Base-by-base conservation (phyloP, 2,329 filamentous ascomycete species). In the Tothia fuscella region DNA sequence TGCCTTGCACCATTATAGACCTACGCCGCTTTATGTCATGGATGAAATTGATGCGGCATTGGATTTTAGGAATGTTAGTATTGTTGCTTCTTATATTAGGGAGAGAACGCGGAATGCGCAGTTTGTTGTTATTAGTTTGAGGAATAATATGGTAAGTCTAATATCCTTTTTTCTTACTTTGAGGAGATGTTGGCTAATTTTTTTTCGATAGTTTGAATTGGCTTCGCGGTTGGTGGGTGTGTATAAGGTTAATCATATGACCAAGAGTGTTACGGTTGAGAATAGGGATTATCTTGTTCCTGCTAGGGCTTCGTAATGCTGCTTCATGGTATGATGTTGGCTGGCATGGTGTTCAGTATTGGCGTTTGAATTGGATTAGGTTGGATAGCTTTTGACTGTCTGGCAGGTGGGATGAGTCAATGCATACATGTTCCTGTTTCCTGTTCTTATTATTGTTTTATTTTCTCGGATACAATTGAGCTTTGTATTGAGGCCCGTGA, bases 121-220 rank as follows among this genome's bases (percentile, higher is more conserved):
- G 59, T 98, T 98, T 61, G 91, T 98, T 53, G 91, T 98, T 56
- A 98, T 98, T 57, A 95, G 87, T 13, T 70, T 98, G 54, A 74
- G 91, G 55, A 98, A 98, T 65, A 98, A 98, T 69, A 98, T 98
- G 91, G n/a, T n/a, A n/a, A n/a, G n/a, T n/a, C n/a, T n/a, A n/a
- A n/a, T n/a, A n/a, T n/a, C n/a, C n/a, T n/a, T n/a, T n/a, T n/a
- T n/a, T n/a, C n/a, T n/a, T n/a, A n/a, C n/a, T n/a, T n/a, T n/a
- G n/a, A n/a, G n/a, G n/a, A n/a, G n/a, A n/a, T n/a, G n/a, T n/a
- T n/a, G n/a, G n/a, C n/a, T n/a, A n/a, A n/a, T n/a, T n/a, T n/a
- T n/a, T n/a, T n/a, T n/a, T n/a, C n/a, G n/a, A n/a, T n/a, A n/a
- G n/a, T 98, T 98, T 63, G 91, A 98, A 70, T 77, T 98, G 48